These are phyloP conservation scores for Stachybotrys elegans DNA, from an alignment of 2,329 filamentous ascomycete species.

Conservation along the genomic window DNA sequence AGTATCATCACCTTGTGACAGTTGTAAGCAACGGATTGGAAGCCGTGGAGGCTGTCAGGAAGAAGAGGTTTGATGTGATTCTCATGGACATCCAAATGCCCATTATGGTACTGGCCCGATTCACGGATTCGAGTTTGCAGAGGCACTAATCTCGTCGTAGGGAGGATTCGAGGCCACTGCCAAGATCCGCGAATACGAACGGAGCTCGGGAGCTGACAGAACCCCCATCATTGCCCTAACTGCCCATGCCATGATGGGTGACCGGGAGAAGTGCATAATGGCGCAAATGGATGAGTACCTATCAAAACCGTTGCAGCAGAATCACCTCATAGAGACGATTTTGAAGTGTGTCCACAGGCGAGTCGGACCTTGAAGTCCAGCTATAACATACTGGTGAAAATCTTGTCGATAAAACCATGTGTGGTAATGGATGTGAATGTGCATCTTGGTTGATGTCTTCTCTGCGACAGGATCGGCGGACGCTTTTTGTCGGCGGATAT, in stretches of 20 bases:
- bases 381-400: too few relatives aligned
- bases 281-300: constrained; percentile 99
- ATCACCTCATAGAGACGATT: constrained; percentile 96
- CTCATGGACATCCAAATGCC: constrained; percentile 99
- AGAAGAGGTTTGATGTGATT: constrained; percentile 90
- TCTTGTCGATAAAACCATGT: too few relatives aligned
- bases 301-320: constrained; percentile 93
- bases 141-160: constrained; percentile 40
- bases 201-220: constrained; percentile 69
- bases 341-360: constrained; percentile 92
- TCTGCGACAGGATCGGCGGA: too few relatives aligned
- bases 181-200: constrained; percentile 94
- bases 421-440: too few relatives aligned
- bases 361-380: too few relatives aligned
- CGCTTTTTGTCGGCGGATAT: too few relatives aligned
- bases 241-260: constrained; percentile 97
- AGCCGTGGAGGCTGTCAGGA: constrained; percentile 84
- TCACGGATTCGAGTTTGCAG: not conserved
- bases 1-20: constrained; percentile 88
- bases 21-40: constrained; percentile 95
- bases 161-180: constrained; percentile 96
- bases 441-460: too few relatives aligned
- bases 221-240: constrained; percentile 96
- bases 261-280: constrained; percentile 95
- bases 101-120: constrained; percentile 62